Conservation (phyloP, 345 rosid species). For the Eutrema heterophyllum region DNA sequence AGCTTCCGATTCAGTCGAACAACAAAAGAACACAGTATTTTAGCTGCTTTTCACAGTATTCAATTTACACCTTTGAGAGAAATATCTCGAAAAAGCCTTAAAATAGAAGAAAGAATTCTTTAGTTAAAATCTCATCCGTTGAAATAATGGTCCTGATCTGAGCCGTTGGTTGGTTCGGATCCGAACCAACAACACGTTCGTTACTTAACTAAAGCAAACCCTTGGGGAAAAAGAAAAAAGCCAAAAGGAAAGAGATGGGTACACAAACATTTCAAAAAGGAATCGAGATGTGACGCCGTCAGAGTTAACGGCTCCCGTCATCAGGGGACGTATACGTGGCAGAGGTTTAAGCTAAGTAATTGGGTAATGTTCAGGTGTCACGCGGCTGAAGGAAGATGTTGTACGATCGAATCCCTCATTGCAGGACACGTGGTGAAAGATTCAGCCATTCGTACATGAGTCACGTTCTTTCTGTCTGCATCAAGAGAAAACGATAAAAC, state of each 20-base stretch:
- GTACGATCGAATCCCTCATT: not conserved
- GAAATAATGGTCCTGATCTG: not conserved
- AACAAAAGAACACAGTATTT: not conserved
- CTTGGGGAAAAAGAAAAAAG: not conserved
- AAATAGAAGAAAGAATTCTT: conserved; percentile 9
- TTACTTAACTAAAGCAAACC: conserved; percentile 10
- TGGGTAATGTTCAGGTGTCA: conserved; percentile 21
- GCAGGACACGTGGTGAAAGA: conserved; percentile 20
- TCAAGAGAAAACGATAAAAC: not conserved
- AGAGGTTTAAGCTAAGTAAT: conserved; percentile 7
- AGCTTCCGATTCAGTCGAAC: not conserved
- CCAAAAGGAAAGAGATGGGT: conserved; percentile 4
- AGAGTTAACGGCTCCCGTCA: conserved; percentile 21
- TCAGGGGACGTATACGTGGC: conserved; percentile 22
- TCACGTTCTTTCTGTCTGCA: conserved; percentile 28
- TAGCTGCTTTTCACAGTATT: conserved; percentile 8
- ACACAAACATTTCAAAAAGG: conserved; percentile 6
- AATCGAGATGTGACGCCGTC: conserved; percentile 23
- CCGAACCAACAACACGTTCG: conserved; percentile 11
- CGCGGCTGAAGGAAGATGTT: conserved; percentile 3
- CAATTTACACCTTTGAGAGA: conserved; percentile 7
- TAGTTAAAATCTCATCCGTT: conserved; percentile 1
- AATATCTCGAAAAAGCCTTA: conserved; percentile 20
- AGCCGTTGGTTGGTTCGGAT: conserved; percentile 28
- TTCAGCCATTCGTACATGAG: conserved; percentile 23